These are phyloP conservation scores for Aspergillus heteromorphus DNA, from an alignment of 495 filamentous ascomycete genomes.

Conservation along the genomic window DNA sequence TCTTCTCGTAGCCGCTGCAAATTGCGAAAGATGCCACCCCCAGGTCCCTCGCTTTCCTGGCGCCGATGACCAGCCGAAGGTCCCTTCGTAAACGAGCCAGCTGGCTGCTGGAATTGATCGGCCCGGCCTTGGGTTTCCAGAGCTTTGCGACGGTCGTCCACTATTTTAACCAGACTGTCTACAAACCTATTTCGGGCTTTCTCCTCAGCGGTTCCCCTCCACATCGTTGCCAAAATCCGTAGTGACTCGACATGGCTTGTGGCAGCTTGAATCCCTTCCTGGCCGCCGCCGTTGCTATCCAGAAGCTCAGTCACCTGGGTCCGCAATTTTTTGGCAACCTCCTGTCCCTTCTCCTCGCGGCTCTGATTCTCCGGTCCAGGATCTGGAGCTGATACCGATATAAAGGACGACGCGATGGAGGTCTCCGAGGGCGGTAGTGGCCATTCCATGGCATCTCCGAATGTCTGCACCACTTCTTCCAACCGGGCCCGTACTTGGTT, in stretches of 20 bases:
- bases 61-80: constrained; percentile 21
- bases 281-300: constrained; percentile 37
- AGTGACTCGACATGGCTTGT: constrained; percentile 65
- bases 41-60: constrained; percentile 46
- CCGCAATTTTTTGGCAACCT: constrained; percentile 60
- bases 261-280: constrained; percentile 58
- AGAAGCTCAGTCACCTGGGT: constrained; percentile 68
- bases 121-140: constrained; percentile 51
- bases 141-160: constrained; percentile 52
- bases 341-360: constrained; percentile 74
- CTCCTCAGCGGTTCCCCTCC: constrained; percentile 92
- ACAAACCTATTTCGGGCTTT: constrained; percentile 77
- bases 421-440: constrained; percentile 76
- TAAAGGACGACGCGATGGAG: constrained; percentile 66
- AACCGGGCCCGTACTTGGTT: constrained; percentile 74
- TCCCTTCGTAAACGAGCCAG: constrained; percentile 13
- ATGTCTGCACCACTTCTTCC: constrained; percentile 79
- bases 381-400: constrained; percentile 76
- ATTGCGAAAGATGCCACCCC: constrained; percentile 73
- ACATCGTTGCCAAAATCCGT: constrained; percentile 66
- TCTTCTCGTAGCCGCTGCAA: constrained; percentile 74
- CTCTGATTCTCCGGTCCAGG: constrained; percentile 54
- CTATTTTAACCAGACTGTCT: constrained; percentile 61
- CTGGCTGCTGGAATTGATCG: constrained; percentile 21
- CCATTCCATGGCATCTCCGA: constrained; percentile 92